A percentile compares a stretch with the other conserved stretches of the same genome.
phyloP scores from a whole-genome alignment of 208 protist species.

The Leishmania mexicana region DNA sequence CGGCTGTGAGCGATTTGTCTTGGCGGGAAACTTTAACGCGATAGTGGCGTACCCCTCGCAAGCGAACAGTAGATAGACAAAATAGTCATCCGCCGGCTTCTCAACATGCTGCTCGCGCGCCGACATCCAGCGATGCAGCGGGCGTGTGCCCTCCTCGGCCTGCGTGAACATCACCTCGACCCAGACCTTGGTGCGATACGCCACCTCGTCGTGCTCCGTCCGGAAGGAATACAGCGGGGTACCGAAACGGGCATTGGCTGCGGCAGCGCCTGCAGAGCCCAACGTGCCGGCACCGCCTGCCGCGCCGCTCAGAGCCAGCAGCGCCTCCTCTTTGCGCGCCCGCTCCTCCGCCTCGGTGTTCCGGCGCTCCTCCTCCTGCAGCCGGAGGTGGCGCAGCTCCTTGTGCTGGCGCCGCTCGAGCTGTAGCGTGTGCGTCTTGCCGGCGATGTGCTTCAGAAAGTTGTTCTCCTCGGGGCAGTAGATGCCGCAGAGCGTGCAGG shows the following conservation, averaged over 20 bases:
- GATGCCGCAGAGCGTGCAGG: conserved; percentile 79
- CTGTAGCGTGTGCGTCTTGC: conserved; percentile 77
- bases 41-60: conserved; percentile 87
- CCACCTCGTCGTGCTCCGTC: conserved; percentile 60
- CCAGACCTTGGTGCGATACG: conserved; percentile 83
- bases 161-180: conserved; percentile 72
- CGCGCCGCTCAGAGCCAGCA: conserved; percentile 40
- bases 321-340: conserved; percentile 48
- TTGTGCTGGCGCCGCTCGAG: conserved; percentile 69
- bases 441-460: conserved; percentile 77
- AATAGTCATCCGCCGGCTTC: conserved; percentile 53
- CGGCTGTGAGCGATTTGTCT: conserved; percentile 29
- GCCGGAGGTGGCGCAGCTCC: conserved; percentile 44
- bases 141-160: conserved; percentile 58
- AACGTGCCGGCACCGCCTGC: not conserved
- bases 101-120: conserved; percentile 82
- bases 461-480: conserved; percentile 82
- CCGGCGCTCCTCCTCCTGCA: conserved; percentile 69
- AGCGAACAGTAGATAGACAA: conserved; percentile 80
- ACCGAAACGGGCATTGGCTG: conserved; percentile 39
- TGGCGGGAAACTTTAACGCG: conserved; percentile 77
- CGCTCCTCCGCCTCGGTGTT: conserved; percentile 43
- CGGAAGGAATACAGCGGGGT: conserved; percentile 69
- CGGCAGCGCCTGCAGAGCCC: conserved; percentile 9
- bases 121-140: conserved; percentile 83